phyloP scores from a whole-genome alignment of 495 filamentous ascomycete genomes.

The Penicillium fimorum region DNA sequence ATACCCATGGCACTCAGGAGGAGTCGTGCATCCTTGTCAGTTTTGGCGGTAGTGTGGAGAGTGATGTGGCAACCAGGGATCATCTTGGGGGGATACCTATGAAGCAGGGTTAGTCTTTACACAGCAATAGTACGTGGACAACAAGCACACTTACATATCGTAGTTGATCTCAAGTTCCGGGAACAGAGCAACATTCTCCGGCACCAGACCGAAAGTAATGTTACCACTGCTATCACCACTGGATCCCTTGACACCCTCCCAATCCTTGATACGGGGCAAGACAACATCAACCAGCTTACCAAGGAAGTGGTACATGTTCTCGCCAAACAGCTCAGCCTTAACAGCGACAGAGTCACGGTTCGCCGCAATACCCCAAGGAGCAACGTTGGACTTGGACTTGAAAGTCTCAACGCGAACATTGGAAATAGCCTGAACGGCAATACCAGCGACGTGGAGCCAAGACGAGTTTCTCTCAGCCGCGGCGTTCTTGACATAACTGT shows the following conservation, averaged over 20 bases:
- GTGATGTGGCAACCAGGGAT: slow-evolving; percentile 87
- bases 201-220: slow-evolving; percentile 72
- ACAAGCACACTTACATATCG: slow-evolving; percentile 64
- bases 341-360: slow-evolving; percentile 53
- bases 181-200: slow-evolving; percentile 73
- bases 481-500: slow-evolving; percentile 62
- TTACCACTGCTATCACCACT: slow-evolving; percentile 85
- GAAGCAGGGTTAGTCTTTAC: slow-evolving; percentile 14
- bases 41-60: slow-evolving; percentile 83
- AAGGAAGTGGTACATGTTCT: slow-evolving; percentile 85
- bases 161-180: slow-evolving; percentile 93
- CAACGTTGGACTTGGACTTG: slow-evolving; percentile 62
- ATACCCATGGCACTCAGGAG: slow-evolving; percentile 75
- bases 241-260: slow-evolving; percentile 72
- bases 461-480: slow-evolving; percentile 60
- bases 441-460: slow-evolving; percentile 74
- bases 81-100: slow-evolving; percentile 83
- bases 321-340: slow-evolving; percentile 69
- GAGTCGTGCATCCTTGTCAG: slow-evolving; percentile 86
- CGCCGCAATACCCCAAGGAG: slow-evolving; percentile 60
- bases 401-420: slow-evolving; percentile 71
- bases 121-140: background rate
- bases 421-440: slow-evolving; percentile 81
- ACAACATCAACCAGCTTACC: slow-evolving; percentile 84
- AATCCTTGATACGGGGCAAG: slow-evolving; percentile 92